Conservation (phyloP, 257 asterid genomes). For the Prunella vulgaris region DNA sequence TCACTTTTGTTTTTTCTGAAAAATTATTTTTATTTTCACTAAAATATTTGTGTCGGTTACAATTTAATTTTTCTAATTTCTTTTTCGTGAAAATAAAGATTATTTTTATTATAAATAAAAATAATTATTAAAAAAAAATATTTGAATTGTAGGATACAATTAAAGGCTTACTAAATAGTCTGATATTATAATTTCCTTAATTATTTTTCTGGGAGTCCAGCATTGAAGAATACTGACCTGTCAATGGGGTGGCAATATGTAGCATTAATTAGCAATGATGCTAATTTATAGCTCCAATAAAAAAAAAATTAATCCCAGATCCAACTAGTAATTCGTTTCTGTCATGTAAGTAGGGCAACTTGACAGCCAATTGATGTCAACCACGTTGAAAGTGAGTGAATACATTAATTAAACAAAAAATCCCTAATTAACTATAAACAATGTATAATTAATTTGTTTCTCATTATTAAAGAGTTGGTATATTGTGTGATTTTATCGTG, state of each 20-base stretch:
- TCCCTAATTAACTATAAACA: not conserved
- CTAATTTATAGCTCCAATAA: not conserved
- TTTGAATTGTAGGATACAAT: too few species aligned
- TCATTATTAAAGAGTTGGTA: too few species aligned
- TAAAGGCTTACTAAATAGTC: too few species aligned
- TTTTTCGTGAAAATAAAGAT: too few species aligned
- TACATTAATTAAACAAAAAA: not conserved
- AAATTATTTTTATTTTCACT: too few species aligned
- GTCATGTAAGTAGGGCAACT: not conserved
- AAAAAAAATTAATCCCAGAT: not conserved
- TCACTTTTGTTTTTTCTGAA: too few species aligned
- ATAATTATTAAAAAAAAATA: too few species aligned
- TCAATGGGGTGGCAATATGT: slow-evolving; percentile 3
- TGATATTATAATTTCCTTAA: not conserved
- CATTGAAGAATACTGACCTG: not conserved
- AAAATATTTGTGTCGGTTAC: too few species aligned
- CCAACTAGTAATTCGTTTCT: not conserved
- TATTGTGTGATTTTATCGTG: too few species aligned
- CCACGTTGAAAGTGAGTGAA: not conserved
- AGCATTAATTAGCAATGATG: not conserved
- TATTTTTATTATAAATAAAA: too few species aligned
- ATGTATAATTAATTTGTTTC: not conserved
- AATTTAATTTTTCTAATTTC: too few species aligned
- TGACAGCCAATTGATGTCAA: not conserved
- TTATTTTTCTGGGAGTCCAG: not conserved